phyloP scores from a whole-genome alignment of 1,284 basidiomycete genomes.

The Pseudozyma hubeiensis region DNA sequence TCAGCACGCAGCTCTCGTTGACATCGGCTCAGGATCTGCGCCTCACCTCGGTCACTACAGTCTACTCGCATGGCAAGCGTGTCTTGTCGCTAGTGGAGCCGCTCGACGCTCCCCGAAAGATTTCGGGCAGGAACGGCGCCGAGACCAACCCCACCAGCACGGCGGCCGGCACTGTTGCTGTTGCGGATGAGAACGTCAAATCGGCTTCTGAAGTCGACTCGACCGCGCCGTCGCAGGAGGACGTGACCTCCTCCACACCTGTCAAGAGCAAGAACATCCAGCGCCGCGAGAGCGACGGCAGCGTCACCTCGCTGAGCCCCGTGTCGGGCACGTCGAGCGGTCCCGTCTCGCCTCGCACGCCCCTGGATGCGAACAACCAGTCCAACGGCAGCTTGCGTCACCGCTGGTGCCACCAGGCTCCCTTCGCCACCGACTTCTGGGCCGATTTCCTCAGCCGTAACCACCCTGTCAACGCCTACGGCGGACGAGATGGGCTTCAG shows the following conservation, averaged over 20 bases:
- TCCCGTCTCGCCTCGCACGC: slow-evolving; percentile 42
- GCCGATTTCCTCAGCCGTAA: slow-evolving; percentile 67
- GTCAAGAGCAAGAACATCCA: slow-evolving; percentile 31
- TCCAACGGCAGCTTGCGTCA: slow-evolving; percentile 47
- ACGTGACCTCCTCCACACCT: slow-evolving; percentile 21
- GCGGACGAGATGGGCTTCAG: slow-evolving; percentile 45
- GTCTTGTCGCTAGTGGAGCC: slow-evolving; percentile 66
- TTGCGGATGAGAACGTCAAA: slow-evolving; percentile 6
- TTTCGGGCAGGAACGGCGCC: slow-evolving; percentile 55
- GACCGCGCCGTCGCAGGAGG: slow-evolving; percentile 8
- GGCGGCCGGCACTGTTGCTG: slow-evolving; percentile 6
- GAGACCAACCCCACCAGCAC: slow-evolving; percentile 21
- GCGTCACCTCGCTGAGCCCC: slow-evolving; percentile 41
- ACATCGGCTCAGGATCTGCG: slow-evolving; percentile 56
- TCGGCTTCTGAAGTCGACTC: slow-evolving; percentile 2
- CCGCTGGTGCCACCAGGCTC: slow-evolving; percentile 65
- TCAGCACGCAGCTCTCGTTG: slow-evolving; percentile 66
- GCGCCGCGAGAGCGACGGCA: slow-evolving; percentile 40
- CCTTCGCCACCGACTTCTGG: slow-evolving; percentile 69
- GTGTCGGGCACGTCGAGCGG: slow-evolving; percentile 40
- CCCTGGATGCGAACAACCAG: slow-evolving; percentile 41
- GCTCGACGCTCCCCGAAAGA: slow-evolving; percentile 60
- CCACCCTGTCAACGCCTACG: slow-evolving; percentile 64
- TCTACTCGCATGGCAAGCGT: slow-evolving; percentile 69
- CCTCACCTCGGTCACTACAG: slow-evolving; percentile 66